Percentiles rank a stretch among this genome's conserved stretches.
These are phyloP conservation scores for Penicillium simplicissimum DNA, from an alignment of 495 filamentous ascomycete genomes.

Conservation along the genomic window DNA sequence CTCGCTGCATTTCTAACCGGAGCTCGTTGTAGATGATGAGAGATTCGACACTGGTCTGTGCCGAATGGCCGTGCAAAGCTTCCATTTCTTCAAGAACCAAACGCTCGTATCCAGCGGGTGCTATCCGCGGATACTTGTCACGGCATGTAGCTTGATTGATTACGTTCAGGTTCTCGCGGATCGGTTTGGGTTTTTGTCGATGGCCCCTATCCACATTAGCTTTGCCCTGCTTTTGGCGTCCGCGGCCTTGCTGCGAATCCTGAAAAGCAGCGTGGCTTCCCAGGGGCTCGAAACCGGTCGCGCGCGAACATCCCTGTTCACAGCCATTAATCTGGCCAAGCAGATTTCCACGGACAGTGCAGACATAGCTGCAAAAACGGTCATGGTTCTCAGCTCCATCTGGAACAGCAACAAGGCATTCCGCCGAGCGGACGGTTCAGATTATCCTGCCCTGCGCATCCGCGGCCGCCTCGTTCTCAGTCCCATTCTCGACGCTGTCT, in stretches of 20 bases:
- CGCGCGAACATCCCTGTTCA: constrained; percentile 36
- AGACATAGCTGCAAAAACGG: constrained; percentile 38
- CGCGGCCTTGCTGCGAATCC: constrained; percentile 39
- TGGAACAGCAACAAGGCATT: constrained; percentile 52
- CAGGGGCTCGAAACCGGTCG: constrained; percentile 35
- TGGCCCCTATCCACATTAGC: constrained; percentile 34
- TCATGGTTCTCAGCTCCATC: constrained; percentile 37
- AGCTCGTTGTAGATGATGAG: constrained; percentile 29
- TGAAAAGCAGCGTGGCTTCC: constrained; percentile 34
- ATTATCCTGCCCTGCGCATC: constrained; percentile 41
- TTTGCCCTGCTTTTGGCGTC: constrained; percentile 39
- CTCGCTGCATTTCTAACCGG: background rate
- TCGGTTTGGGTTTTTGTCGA: constrained; percentile 23
- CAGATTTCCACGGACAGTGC: constrained; percentile 41
- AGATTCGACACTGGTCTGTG: constrained; percentile 34
- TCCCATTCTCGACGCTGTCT: constrained; percentile 46
- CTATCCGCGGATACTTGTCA: constrained; percentile 34
- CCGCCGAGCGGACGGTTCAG: constrained; percentile 41
- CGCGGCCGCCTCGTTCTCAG: constrained; percentile 45
- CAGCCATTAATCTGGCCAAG: constrained; percentile 40
- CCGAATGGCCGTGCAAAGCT: constrained; percentile 41
- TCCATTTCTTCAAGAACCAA: constrained; percentile 46
- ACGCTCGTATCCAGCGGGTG: constrained; percentile 31
- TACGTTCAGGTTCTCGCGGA: constrained; percentile 28
- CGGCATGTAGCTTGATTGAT: constrained; percentile 41